A percentile compares a stretch with the other conserved stretches of the same genome.
Conservation (phyloP, 768 basidiomycete genomes). For the Trametes coccinea region DNA sequence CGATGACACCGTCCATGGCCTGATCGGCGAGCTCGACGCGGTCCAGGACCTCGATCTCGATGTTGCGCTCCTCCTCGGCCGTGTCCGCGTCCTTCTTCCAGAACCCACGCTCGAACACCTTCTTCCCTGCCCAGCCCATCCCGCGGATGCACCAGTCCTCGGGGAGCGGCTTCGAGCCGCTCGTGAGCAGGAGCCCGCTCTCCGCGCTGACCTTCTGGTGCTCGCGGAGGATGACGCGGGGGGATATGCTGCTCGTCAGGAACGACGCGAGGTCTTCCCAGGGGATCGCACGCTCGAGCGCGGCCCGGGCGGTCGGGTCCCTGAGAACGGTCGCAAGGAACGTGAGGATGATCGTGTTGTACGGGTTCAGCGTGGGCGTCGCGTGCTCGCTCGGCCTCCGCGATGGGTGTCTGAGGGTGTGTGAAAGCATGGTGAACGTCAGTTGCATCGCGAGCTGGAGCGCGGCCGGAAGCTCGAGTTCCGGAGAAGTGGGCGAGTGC, state of each 20-base stretch:
- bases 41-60: conserved; percentile 81
- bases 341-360: conserved; percentile 82
- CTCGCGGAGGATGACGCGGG: conserved; percentile 42
- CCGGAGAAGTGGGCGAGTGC: conserved; percentile 29
- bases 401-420: conserved; percentile 63
- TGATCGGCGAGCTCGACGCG: conserved; percentile 53
- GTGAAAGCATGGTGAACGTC: conserved; percentile 73
- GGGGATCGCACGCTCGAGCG: conserved; percentile 78
- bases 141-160: conserved; percentile 97
- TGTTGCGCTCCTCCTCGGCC: conserved; percentile 55
- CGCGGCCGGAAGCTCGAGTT: conserved; percentile 55
- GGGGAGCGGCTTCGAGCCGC: conserved; percentile 65
- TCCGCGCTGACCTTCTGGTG: conserved; percentile 39
- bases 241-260: conserved; percentile 57
- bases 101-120: conserved; percentile 90
- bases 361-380: conserved; percentile 71
- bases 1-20: conserved; percentile 75
- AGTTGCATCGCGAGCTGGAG: conserved; percentile 79
- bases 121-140: conserved; percentile 93
- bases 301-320: conserved; percentile 55
- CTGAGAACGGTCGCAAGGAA: conserved; percentile 81
- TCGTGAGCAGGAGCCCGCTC: conserved; percentile 68
- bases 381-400: conserved; percentile 61
- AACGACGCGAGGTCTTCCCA: conserved; percentile 76
- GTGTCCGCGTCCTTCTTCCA: conserved; percentile 62